Conservation (phyloP, 163 green algal genomes). For the Coccomyxa subellipsoidea region DNA sequence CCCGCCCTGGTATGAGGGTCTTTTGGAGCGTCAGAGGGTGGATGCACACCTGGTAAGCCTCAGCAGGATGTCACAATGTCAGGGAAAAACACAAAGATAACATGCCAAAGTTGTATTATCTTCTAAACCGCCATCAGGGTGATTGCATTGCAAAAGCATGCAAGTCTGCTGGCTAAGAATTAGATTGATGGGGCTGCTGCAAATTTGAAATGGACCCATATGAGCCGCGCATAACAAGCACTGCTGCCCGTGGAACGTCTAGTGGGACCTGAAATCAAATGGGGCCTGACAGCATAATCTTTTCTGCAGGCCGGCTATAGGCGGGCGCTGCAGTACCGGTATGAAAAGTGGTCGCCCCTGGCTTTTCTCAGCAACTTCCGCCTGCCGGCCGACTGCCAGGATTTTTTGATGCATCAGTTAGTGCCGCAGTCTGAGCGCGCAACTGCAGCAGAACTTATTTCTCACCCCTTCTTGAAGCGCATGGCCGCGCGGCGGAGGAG, state of each 20-base stretch:
- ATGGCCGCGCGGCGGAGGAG: background rate
- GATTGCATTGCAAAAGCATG: no score
- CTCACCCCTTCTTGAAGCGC: background rate
- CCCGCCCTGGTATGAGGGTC: background rate
- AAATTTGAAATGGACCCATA: no score
- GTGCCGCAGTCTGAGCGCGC: background rate
- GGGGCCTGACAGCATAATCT: background rate
- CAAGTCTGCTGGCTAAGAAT: no score
- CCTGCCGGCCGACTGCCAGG: background rate
- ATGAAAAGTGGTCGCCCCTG: background rate
- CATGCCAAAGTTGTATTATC: no score
- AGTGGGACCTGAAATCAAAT: no score
- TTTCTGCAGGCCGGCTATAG: background rate
- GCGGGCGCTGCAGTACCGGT: background rate
- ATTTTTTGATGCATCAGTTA: background rate
- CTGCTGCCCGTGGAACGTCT: no score
- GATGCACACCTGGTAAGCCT: background rate
- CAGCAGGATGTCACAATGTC: no score
- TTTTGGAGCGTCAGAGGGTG: background rate
- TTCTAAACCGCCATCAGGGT: no score
- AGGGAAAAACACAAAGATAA: no score
- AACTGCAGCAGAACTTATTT: background rate
- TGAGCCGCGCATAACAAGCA: no score
- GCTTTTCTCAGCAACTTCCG: background rate
- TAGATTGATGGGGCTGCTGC: no score